Percentiles rank a stretch among this genome's conserved stretches.
phyloP scores from a whole-genome alignment of 2,329 filamentous ascomycete species.

The Chrysoporthe puriensis region DNA sequence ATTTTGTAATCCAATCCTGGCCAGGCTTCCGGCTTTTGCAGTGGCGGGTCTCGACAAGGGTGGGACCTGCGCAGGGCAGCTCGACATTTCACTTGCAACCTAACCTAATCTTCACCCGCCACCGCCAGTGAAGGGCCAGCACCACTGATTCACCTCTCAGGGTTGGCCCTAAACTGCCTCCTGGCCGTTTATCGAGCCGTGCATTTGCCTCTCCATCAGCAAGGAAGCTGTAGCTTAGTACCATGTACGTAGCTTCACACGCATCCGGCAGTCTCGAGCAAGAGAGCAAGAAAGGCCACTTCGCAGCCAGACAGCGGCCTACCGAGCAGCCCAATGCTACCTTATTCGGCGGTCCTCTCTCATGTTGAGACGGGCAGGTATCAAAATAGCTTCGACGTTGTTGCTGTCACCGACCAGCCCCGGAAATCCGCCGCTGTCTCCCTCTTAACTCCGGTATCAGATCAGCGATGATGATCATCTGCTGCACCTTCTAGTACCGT shows the following conservation, averaged over 20 bases:
- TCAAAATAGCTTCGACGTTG: background rate
- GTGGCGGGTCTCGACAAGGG: constrained; percentile 18
- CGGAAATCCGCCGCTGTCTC: background rate
- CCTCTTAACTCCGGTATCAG: background rate
- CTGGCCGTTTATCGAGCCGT: background rate
- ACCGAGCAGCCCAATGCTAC: background rate
- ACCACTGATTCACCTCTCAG: constrained; percentile 2
- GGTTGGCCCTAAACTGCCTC: constrained; percentile 25
- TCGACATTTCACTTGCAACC: constrained; percentile 22
- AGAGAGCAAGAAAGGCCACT: background rate
- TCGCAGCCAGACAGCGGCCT: background rate
- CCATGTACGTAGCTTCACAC: background rate
- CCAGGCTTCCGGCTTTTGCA: constrained; percentile 24
- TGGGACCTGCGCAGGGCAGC: constrained; percentile 10
- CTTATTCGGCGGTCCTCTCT: background rate
- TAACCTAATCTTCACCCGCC: no score
- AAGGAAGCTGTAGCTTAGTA: background rate
- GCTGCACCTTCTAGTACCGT: background rate
- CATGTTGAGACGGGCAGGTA: background rate
- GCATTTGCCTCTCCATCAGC: constrained; percentile 2
- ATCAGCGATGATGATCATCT: background rate
- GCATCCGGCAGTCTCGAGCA: background rate
- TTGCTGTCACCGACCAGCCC: background rate
- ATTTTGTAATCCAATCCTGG: constrained; percentile 27
- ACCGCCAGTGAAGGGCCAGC: background rate